These are phyloP conservation scores for Daedalea quercina DNA, from an alignment of 768 basidiomycete genomes.

Conservation along the genomic window DNA sequence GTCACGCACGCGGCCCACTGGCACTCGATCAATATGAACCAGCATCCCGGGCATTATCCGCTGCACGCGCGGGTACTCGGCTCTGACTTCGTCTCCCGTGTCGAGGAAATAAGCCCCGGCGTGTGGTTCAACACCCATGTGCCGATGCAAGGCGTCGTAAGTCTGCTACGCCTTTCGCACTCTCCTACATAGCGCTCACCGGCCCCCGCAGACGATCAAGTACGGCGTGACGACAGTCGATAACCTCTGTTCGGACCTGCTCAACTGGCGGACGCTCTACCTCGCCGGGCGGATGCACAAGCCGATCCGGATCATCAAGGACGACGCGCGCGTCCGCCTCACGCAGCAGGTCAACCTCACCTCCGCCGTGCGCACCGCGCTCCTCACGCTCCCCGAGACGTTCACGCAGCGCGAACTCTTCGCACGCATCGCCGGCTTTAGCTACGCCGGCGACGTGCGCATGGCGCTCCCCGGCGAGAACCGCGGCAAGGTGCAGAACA, in stretches of 20 bases:
- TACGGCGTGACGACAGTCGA: conserved; percentile 94
- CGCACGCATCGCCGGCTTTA: conserved; percentile 77
- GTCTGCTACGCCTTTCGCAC: conserved; percentile 24
- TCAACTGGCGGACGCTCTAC: conserved; percentile 92
- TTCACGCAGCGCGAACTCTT: conserved; percentile 84
- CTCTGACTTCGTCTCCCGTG: conserved; percentile 67
- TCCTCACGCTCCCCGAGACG: conserved; percentile 75
- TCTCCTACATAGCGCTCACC: not conserved
- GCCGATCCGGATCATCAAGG: conserved; percentile 87
- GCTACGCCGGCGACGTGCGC: conserved; percentile 85
- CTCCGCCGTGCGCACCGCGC: conserved; percentile 84
- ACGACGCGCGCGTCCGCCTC: conserved; percentile 86
- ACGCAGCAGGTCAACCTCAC: conserved; percentile 93
- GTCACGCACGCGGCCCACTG: conserved; percentile 91
- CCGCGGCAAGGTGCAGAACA: conserved; percentile 89
- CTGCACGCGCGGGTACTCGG: conserved; percentile 82
- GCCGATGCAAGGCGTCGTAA: conserved; percentile 74
- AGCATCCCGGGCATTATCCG: conserved; percentile 88
- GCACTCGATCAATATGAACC: conserved; percentile 93
- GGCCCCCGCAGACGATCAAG: conserved; percentile 68
- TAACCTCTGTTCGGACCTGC: conserved; percentile 80
- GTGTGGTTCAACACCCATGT: conserved; percentile 97
- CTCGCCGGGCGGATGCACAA: conserved; percentile 97
- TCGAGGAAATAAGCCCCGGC: conserved; percentile 75
- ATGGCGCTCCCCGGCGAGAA: conserved; percentile 96